Evolutionary conservation across 495 filamentous ascomycete species (phyloP), one percentile per base, ranked within the genome.

Genomic region (Podospora anserina): DNA sequence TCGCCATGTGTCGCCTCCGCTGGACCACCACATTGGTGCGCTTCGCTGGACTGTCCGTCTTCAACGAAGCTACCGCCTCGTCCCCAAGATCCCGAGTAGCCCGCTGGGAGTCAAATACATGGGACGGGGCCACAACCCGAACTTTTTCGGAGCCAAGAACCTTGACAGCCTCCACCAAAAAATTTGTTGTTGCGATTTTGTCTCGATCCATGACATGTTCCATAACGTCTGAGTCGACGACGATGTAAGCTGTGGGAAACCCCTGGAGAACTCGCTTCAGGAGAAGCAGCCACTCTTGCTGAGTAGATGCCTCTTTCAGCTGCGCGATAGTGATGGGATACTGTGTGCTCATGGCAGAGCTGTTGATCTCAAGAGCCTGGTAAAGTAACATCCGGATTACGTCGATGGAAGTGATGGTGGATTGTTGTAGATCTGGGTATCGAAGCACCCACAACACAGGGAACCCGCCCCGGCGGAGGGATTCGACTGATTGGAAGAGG

Each of bases 291-390:
- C 59, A 61, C 16, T 61, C 59, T n/a, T 61, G 23, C 3, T 61
- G 59, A 20, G 23, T 61, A 18, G 59, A 61, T 5, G 58, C 27
- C 59, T 61, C 59, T 11, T 7, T 27, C 23, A 61, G 58, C 18
- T 61, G 58, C 16, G 58, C 58, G 19, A 61, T 61, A 13, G 28
- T 61, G 58, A 61, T 61, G 58, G 58, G 58, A 61, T 61, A 26
- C 19, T 16, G 20, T 11, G 58, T 61, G 58, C 11, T 61, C 11
- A 61, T 23, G 18, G 58, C 58, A 23, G 58, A 61, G 19, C 58
- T 30, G 19, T 61, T 61, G 28, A 61, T 61, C 58, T 61, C 18
- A 4, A 61, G 58, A 11, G 58, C 58, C 11, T 61, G 58, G 11
- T 61, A 61, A 20, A 30, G 58, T 20, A 61, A 20, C 58, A 61